A percentile compares a stretch with the other conserved stretches of the same genome.
These are phyloP conservation scores for Sisymbrium altissimum DNA, from an alignment of 345 rosid genomes.

Conservation along the genomic window DNA sequence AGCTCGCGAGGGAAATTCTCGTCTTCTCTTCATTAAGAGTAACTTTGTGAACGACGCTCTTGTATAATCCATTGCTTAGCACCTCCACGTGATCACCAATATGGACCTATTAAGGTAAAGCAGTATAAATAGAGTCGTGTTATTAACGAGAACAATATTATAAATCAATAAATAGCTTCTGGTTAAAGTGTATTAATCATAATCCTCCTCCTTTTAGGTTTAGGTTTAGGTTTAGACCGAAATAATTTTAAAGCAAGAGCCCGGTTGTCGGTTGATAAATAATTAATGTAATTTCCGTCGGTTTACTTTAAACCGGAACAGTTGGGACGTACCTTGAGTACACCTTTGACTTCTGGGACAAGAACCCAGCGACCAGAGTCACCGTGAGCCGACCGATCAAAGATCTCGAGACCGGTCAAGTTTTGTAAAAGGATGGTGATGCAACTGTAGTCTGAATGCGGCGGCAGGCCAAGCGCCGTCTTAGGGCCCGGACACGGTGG, in stretches of 20 bases:
- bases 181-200: neutral
- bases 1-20: conserved; percentile 57
- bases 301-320: neutral
- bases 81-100: conserved; percentile 70
- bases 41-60: conserved; percentile 55
- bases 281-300: neutral
- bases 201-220: neutral
- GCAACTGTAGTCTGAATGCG: conserved; percentile 67
- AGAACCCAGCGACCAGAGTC: conserved; percentile 40
- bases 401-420: conserved; percentile 54
- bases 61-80: conserved; percentile 63
- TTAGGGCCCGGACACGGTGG: conserved; percentile 58
- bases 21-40: conserved; percentile 37
- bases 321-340: conserved; percentile 37
- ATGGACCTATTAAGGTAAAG: conserved; percentile 35
- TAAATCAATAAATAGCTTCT: neutral
- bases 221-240: neutral
- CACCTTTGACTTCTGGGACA: conserved; percentile 46
- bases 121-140: neutral
- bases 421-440: conserved; percentile 53
- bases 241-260: neutral
- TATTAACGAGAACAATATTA: neutral
- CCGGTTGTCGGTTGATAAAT: neutral
- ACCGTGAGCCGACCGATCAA: conserved; percentile 29
- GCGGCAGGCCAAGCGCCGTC: conserved; percentile 48